Evolutionary conservation across 441 rosid species (phyloP), one percentile per base, ranked within the genome.

Genomic region (Sinapis alba): DNA sequence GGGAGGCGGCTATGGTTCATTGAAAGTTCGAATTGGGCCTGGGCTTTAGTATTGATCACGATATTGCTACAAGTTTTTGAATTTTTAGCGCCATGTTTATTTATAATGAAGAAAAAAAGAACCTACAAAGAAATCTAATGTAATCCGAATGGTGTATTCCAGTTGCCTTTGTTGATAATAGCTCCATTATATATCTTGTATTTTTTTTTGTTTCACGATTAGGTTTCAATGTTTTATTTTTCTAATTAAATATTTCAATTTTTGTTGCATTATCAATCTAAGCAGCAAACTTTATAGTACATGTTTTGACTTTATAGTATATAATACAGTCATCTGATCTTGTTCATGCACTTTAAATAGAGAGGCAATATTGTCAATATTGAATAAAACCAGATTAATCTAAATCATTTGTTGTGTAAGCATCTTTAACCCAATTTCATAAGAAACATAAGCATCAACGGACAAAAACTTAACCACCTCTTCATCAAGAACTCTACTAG

Each of bases 31-130:
- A 71, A 74, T 5, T 54, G 69, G 86, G 62, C 80, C 30, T 62
- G 65, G 72, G 69, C 69, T 54, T 18, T 38, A 12, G 0, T 28
- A 1, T 63, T 80, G 83, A 63, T 86, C 38, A 85, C 91, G 58
- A 23, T 1, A 69, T 47, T 79, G 79, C 88, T 91, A 85, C 79
- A 18, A 0, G 1, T 75, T 86, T 89, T 86, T 62, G 12, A 23
- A 6, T 2, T 32, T 32, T 32, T 32, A 8, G 6, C 36, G 32
- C 36, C 36, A 32, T 32, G 36, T 32, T 32, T 32, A 32, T 32
- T 32, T 32, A 1, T 32, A n/a, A n/a, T n/a, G n/a, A n/a, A n/a
- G n/a, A n/a, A n/a, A n/a, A n/a, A n/a, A n/a, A n/a, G n/a, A n/a
- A n/a, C n/a, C n/a, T n/a, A n/a, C n/a, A n/a, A n/a, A n/a, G n/a